These are phyloP conservation scores for Hypoxylon sp. DNA, from an alignment of 2,329 filamentous ascomycete genomes.

Conservation along the genomic window DNA sequence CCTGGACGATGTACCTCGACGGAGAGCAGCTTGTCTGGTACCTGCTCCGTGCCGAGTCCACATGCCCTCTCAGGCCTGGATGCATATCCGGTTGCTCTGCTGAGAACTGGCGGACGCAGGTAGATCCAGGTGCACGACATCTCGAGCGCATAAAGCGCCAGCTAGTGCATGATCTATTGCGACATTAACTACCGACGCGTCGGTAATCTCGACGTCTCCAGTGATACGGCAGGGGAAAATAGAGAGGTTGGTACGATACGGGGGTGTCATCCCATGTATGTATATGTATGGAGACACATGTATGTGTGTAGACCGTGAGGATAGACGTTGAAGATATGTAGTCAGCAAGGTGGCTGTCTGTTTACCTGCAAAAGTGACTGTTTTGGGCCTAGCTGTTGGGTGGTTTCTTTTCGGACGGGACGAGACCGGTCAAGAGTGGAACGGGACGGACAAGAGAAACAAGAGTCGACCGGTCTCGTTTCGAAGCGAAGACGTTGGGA, in stretches of 20 bases:
- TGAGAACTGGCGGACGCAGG: background rate
- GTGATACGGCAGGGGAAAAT: slow-evolving; percentile 7
- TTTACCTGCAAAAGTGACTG: background rate
- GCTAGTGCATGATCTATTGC: slow-evolving; percentile 15
- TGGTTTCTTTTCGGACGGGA: background rate
- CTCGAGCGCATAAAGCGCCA: slow-evolving; percentile 3
- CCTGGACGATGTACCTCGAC: background rate
- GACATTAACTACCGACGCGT: background rate
- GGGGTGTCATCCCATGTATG: background rate
- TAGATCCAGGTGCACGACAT: slow-evolving; percentile 13
- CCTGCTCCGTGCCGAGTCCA: background rate
- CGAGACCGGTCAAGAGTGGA: background rate
- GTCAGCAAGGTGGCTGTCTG: background rate
- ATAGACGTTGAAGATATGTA: slow-evolving; percentile 1
- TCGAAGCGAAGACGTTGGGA: too few relatives aligned
- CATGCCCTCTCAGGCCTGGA: background rate
- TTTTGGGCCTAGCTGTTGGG: background rate
- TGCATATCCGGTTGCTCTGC: background rate
- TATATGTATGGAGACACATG: too few relatives aligned
- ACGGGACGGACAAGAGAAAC: background rate
- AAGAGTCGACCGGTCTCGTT: too few relatives aligned
- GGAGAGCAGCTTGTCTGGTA: background rate
- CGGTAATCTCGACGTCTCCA: background rate
- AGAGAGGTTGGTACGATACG: slow-evolving; percentile 10
- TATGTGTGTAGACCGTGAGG: background rate